phyloP scores from a whole-genome alignment of 176 grass and related monocot genomes.

The Alloteropsis semialata region DNA sequence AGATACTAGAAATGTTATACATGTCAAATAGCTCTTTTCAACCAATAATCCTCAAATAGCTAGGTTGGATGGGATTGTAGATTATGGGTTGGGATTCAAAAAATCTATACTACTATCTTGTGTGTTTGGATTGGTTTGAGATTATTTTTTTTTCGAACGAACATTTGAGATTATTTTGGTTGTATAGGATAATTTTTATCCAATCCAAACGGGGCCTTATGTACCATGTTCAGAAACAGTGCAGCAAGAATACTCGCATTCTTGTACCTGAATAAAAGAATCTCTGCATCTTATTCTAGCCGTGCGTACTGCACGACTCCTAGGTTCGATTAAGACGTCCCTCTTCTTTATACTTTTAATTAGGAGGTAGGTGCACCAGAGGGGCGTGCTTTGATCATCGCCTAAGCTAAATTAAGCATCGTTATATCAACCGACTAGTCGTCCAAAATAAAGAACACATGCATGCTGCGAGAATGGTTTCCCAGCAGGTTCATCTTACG shows the following conservation, averaged over 20 bases:
- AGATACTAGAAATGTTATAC: too few species aligned
- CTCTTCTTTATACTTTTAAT: not conserved
- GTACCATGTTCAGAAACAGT: not conserved
- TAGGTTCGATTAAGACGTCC: not conserved
- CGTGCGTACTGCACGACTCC: not conserved
- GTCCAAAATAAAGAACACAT: not conserved
- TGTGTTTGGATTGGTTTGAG: too few species aligned
- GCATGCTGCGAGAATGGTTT: not conserved
- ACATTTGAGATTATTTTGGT: too few species aligned
- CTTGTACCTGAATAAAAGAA: not conserved
- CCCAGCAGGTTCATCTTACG: not conserved
- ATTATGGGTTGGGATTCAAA: too few species aligned
- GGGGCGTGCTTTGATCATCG: not conserved
- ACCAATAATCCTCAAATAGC: too few species aligned
- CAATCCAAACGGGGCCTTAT: too few species aligned
- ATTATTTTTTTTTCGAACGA: too few species aligned
- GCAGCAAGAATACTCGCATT: not conserved
- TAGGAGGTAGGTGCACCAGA: not conserved
- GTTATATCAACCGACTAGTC: not conserved
- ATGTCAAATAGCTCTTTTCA: too few species aligned
- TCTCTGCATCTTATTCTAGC: not conserved
- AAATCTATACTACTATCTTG: too few species aligned
- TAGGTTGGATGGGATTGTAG: too few species aligned
- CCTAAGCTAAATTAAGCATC: not conserved
- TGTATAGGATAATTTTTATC: too few species aligned